Base-by-base conservation (phyloP, 495 filamentous ascomycete species). In the Aspergillus homomorphus region DNA sequence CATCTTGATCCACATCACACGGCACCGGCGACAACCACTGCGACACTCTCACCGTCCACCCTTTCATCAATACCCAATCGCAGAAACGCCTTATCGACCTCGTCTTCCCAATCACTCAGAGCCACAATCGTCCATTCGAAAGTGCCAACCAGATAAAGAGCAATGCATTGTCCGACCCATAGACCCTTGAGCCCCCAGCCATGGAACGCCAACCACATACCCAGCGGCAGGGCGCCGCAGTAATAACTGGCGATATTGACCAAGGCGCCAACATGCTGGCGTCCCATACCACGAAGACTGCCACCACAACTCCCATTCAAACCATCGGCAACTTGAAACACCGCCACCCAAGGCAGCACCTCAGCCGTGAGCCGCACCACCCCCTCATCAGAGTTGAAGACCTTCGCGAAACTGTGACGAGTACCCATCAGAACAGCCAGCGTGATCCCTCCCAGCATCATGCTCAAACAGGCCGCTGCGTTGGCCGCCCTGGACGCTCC, bases 251-350 rank as follows among this genome's bases (percentile, higher is more conserved):
- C 72, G 26, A 95, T 69, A 67, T 97, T 96, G 58, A 96, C 91
- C n/a, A 84, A 74, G 19, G 92, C 92, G 16, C 92, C 92, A 28
- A 94, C 79, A 78, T 95, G 92, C 71, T 96, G 92, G 41, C 89
- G 76, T 15, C 92, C 92, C 89, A 91, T 93, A 0, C 92, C 92
- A 51, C 92, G 71, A 12, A 96, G 73, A 56, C 83, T 84, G 7
- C 92, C 92, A 10, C 92, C 91, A 66, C 92, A 96, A 58, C 84
- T 87, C 0, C 89, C 90, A 71, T 93, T 94, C 55, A 95, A 70
- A 3, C 91, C 92, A 70, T 96, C 92, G 0, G 92, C 90, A 56
- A 96, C 91, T 75, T 96, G 92, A 77, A 96, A 96, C n/a, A 96
- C 78, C 3, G 92, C 92, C 12, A 96, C 91, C 63, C 82, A 92